These are phyloP conservation scores for Pythium sukuiense DNA, from an alignment of 352 stramenopile species.

Conservation along the genomic window DNA sequence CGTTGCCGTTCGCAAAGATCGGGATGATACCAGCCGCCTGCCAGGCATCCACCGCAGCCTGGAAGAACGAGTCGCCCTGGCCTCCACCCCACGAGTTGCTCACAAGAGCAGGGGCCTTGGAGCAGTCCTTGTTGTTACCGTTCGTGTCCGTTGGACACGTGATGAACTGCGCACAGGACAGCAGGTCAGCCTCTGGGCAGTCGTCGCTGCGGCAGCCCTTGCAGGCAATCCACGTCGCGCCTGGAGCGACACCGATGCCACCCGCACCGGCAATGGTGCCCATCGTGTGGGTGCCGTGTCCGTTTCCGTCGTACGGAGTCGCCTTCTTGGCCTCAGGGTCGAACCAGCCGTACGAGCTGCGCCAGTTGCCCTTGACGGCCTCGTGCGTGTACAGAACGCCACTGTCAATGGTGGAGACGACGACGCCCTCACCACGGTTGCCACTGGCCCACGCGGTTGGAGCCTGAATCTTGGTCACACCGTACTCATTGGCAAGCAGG, in stretches of 20 bases:
- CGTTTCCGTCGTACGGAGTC: slow-evolving; percentile 22
- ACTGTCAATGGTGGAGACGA: slow-evolving; percentile 28
- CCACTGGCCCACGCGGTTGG: slow-evolving; percentile 19
- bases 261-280: slow-evolving; percentile 8
- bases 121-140: slow-evolving; percentile 13
- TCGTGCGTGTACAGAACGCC: slow-evolving; percentile 27
- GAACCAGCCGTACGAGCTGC: slow-evolving; percentile 16
- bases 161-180: slow-evolving; percentile 31
- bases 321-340: slow-evolving; percentile 25
- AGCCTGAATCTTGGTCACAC: slow-evolving; percentile 18
- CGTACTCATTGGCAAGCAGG: slow-evolving; percentile 15
- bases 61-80: slow-evolving; percentile 16
- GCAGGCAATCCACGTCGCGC: slow-evolving; percentile 10
- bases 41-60: slow-evolving; percentile 21
- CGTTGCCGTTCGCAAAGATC: slow-evolving; percentile 27
- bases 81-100: slow-evolving; percentile 30
- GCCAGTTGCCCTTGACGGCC: slow-evolving; percentile 14
- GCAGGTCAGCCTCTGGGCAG: slow-evolving; percentile 25
- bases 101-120: slow-evolving; percentile 19
- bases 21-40: slow-evolving; percentile 28
- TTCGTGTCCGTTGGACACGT: slow-evolving; percentile 26
- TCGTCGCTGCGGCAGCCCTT: slow-evolving; percentile 10
- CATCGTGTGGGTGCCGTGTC: slow-evolving; percentile 25
- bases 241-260: slow-evolving; percentile 12
- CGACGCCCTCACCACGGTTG: slow-evolving; percentile 19